A percentile compares a stretch with the other conserved stretches of the same genome.
Conservation (phyloP, 768 basidiomycete genomes). For the Tylopilus subfusipes region DNA sequence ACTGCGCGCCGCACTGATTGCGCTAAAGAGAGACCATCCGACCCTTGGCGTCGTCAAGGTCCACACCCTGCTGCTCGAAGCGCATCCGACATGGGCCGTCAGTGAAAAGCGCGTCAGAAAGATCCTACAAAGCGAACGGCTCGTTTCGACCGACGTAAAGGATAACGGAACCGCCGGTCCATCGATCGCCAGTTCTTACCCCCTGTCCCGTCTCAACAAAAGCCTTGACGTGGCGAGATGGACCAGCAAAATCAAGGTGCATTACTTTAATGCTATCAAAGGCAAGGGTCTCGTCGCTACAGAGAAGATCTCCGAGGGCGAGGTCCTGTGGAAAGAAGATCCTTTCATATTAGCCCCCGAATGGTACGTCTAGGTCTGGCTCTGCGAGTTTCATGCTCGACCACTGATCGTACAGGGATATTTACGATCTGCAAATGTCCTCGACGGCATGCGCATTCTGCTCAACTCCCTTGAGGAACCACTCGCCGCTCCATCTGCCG, state of each 20-base stretch:
- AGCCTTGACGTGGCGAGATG: slow-evolving; percentile 60
- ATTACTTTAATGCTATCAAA: slow-evolving; percentile 62
- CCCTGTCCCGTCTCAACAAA: slow-evolving; percentile 61
- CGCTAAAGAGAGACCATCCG: slow-evolving; percentile 56
- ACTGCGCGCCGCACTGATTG: slow-evolving; percentile 51
- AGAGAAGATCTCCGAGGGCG: slow-evolving; percentile 63
- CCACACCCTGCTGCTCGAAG: slow-evolving; percentile 55
- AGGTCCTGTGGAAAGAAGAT: slow-evolving; percentile 82
- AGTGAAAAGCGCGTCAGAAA: slow-evolving; percentile 82
- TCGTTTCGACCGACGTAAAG: slow-evolving; percentile 30
- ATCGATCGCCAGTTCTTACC: slow-evolving; percentile 39
- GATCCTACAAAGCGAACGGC: slow-evolving; percentile 57
- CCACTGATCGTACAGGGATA: slow-evolving; percentile 50
- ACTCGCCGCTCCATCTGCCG: slow-evolving; percentile 44
- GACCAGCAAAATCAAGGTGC: slow-evolving; percentile 62
- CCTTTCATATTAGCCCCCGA: slow-evolving; percentile 80
- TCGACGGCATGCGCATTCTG: slow-evolving; percentile 70
- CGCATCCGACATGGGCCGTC: slow-evolving; percentile 68
- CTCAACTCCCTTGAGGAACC: slow-evolving; percentile 54
- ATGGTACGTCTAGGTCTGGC: slow-evolving; percentile 46
- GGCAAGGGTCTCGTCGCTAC: slow-evolving; percentile 83
- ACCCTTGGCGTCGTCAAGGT: slow-evolving; percentile 70
- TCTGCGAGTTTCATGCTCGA: background rate
- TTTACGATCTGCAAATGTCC: slow-evolving; percentile 62
- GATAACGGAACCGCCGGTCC: background rate